A percentile compares a stretch with the other conserved stretches of the same genome.
These are phyloP conservation scores for Daldinia vernicosa DNA, from an alignment of 495 filamentous ascomycete species.

Conservation along the genomic window DNA sequence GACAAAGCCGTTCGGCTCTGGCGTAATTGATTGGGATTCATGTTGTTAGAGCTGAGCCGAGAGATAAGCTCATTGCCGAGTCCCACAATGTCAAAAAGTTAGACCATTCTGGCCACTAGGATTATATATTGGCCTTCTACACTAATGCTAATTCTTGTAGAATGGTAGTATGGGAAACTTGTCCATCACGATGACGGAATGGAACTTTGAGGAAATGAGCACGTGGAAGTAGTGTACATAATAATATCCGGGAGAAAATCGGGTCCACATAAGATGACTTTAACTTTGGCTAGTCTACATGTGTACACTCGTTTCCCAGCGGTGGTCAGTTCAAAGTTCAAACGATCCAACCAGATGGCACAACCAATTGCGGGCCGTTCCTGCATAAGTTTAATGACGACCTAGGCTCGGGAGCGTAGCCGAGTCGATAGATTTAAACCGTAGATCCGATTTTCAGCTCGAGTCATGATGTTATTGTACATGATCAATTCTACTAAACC, in stretches of 20 bases:
- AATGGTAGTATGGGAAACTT: conserved; percentile 5
- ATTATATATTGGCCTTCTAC: conserved; percentile 19
- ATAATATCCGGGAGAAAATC: background rate
- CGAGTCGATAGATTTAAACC: conserved; percentile 32
- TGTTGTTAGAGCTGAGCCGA: conserved; percentile 27
- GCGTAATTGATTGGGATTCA: conserved; percentile 59
- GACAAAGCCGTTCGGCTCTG: conserved; percentile 91
- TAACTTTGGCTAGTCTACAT: background rate
- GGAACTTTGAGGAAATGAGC: conserved; percentile 10
- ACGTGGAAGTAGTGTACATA: background rate
- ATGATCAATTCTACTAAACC: conserved; percentile 4
- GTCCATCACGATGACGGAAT: conserved; percentile 20
- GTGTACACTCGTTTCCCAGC: conserved; percentile 2
- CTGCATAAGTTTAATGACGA: conserved; percentile 37
- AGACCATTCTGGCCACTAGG: conserved; percentile 14
- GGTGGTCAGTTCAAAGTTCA: conserved; percentile 5
- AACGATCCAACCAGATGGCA: conserved; percentile 37
- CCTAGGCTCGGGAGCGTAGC: conserved; percentile 26
- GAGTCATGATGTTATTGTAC: conserved; percentile 39
- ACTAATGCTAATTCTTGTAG: conserved; percentile 10
- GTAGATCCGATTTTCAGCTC: conserved; percentile 39
- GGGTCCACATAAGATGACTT: conserved; percentile 20
- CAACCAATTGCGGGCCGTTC: conserved; percentile 42
- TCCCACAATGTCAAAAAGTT: conserved; percentile 5
- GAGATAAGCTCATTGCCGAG: conserved; percentile 31